Evolutionary conservation across 306 rosid genomes (phyloP), one percentile per base, ranked within the genome.

Genomic region (Fragaria vesca): DNA sequence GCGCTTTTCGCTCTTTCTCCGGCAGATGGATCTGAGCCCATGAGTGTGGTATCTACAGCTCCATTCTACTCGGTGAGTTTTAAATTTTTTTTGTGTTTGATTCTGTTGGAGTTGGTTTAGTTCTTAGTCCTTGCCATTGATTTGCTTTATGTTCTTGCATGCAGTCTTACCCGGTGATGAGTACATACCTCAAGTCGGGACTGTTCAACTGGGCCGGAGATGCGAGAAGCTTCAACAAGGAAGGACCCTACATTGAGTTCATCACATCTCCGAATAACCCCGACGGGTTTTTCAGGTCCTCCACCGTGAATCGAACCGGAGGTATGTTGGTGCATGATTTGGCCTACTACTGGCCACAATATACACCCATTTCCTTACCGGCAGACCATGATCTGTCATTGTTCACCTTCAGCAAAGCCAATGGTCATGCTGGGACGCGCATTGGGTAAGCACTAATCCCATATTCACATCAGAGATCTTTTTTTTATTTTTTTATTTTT

Each of bases 251-350:
- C 79, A 91, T 95, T 38, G 97, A 95, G 87, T 45, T 95, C 11
- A 89, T 95, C 26, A 95, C 97, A 60, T 83, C 99, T 60, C 99
- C 99, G 8, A 95, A 91, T 80, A 95, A 95, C 83, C 99, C 98
- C 0, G 99, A 95, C 71, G 99, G 99, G 16, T 57, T 40, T 40
- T 16, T 63, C 36, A 85, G 98, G 82, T 34, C 68, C 6, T 51
- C 97, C 2, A 73, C 79, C 50, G 91, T 93, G 12, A 91, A 95
- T 55, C 60, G 79, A 62, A 89, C 54, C 7, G 88, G 86, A 5
- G 97, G 99, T 8, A 54, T 75, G 46, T 45, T 90, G 80, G 66
- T 95, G 58, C 94, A 93, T 38, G 98, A 95, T 69, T 88, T 91
- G 20, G 97, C 97, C 36, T 95, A 93, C 82, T 95, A 93, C 48